Base-by-base conservation (phyloP, 2,329 filamentous ascomycete species). In the Plectosphaerella cucumerina region DNA sequence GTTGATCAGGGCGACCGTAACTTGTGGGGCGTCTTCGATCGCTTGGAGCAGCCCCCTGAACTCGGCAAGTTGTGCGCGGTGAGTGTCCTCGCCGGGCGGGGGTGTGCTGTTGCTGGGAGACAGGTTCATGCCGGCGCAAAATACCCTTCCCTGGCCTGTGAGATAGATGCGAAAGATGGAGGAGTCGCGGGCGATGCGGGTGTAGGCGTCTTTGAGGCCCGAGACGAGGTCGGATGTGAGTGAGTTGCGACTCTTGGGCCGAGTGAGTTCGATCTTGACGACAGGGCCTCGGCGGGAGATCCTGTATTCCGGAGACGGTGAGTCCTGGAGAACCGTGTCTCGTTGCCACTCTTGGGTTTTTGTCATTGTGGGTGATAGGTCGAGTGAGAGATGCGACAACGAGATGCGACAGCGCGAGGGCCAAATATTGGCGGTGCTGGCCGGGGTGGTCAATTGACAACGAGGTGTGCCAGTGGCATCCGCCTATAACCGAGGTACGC, bases 101-200 rank as follows among this genome's bases (percentile, higher is more conserved):
- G 34, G 44, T 10, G 21, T 31, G 47, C 33, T 22, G 35, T 21
- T 21, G 14, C 10, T 10, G 6, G 35, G 39, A 17, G 43, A 11
- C 35, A 55, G 46, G 50, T 70, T 66, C 66, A 70, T 67, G 5
- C 67, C 69, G 0, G 68, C 67, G 51, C 67, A 71, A 53, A 71
- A 71, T 51, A 62, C 69, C 37, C 59, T 60, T 2, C 68, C 68
- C 5, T 53, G 52, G 0, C 60, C 64, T 0, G 58, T 64, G 9
- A 71, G 51, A 34, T 65, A 54, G 9, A 71, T 61, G 2, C 65
- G 65, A 15, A 58, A 62, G 9, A 68, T 58, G 1, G 54, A 51
- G 0, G 49, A 43, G 51, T 71, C 61, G 14, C 21, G 39, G 9
- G 48, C 48, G 23, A 50, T 41, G 0, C 39, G 37, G 6, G 53